Base-by-base conservation (phyloP, 257 asterid species). In the Ballota nigra region DNA sequence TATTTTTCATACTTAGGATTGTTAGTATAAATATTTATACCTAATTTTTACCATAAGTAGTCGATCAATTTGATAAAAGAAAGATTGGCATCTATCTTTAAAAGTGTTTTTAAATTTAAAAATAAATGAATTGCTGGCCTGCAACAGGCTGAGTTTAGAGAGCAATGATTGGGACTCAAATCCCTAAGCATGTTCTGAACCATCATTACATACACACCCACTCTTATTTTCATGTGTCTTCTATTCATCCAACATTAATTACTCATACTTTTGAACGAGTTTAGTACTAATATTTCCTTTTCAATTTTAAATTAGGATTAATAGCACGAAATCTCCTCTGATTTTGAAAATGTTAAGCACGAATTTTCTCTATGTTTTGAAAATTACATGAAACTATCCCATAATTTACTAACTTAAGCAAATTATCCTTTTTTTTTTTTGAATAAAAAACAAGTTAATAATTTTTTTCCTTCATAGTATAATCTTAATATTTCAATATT, bases 111-210 rank as follows among this genome's bases (percentile, higher is more conserved):
- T 36, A 0, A 9, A 49, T 43, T 43, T 26, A 18, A n/a, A 57
- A 55, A 69, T 41, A 11, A 64, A 77, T 31, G 15, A 20, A 58
- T 59, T 41, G 77, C 20, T 77, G 84, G 85, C 79, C 47, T 72
- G n/a, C n/a, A n/a, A n/a, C n/a, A n/a, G n/a, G n/a, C n/a, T n/a
- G 81, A 38, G 85, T 66, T 81, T 74, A 66, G 75, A 66, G 70
- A 19, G 72, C 68, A 81, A 81, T 81, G 71, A 78, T 78, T 81
- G 77, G 73, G 76, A 77, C 80, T 78, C 83, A 81, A 71, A 81
- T 78, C 83, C 82, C 85, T 78, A 74, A 81, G 85, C 85, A 81
- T 81, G 85, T 81, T 81, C 36, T 31, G 18, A 41, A 31, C 63
- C 59, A 81, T 81, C 74, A 81, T 81, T 56, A 71, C 83, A 7